Conservation (phyloP, 2,329 filamentous ascomycete genomes). For the Exophiala sp. region DNA sequence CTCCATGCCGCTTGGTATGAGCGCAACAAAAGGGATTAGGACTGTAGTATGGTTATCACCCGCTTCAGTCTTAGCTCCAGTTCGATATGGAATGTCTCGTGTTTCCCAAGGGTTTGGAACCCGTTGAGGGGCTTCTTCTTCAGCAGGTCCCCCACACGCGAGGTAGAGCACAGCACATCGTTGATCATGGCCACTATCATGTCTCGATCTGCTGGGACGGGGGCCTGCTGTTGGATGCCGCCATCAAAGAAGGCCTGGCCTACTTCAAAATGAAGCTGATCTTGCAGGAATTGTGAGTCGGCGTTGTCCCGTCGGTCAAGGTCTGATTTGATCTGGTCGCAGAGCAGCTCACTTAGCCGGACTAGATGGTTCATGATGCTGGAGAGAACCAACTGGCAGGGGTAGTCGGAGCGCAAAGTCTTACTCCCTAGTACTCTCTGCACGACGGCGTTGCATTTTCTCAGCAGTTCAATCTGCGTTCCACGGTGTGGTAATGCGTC, state of each 20-base stretch:
- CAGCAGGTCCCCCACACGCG: conserved; percentile 22
- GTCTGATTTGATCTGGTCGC: conserved; percentile 2
- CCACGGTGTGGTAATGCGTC: conserved; percentile 16
- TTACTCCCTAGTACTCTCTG: conserved; percentile 21
- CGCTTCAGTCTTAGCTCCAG: conserved; percentile 23
- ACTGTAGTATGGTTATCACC: no score
- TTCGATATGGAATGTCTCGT: conserved; percentile 26
- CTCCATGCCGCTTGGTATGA: no score
- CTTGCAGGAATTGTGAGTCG: conserved; percentile 20
- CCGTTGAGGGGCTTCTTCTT: conserved; percentile 26
- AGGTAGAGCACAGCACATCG: conserved; percentile 20
- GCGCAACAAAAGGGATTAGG: no score
- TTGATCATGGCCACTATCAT: conserved; percentile 4
- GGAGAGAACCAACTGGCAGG: conserved; percentile 27
- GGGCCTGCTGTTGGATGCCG: conserved; percentile 3
- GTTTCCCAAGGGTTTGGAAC: conserved; percentile 25
- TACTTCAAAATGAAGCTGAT: conserved; percentile 19
- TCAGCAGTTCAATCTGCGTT: conserved; percentile 22
- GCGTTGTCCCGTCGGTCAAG: conserved; percentile 2
- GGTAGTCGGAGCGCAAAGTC: conserved; percentile 24
- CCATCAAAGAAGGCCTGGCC: conserved; percentile 16
- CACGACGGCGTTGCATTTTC: conserved; percentile 25
- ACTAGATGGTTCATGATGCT: conserved; percentile 25
- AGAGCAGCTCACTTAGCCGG: conserved; percentile 22
- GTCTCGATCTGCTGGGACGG: conserved; percentile 4